Evolutionary conservation across 2,329 filamentous ascomycete genomes (phyloP).

Genomic region (Claviceps monticola): DNA sequence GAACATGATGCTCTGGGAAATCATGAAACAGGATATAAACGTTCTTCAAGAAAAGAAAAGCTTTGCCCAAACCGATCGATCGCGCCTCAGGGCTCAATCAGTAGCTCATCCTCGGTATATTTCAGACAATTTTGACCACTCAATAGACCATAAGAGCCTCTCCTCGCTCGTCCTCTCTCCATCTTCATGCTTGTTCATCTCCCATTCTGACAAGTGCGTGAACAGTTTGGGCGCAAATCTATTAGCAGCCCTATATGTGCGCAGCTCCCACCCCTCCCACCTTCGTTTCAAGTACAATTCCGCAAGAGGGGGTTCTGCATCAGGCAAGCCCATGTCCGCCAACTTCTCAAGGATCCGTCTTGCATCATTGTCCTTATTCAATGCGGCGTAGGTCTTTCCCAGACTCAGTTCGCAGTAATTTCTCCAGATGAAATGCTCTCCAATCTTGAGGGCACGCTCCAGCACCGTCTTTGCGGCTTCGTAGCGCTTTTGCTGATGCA

Average conservation of each 20-base stretch:
- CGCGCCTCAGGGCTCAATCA: constrained; percentile 5
- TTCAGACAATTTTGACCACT: constrained; percentile 19
- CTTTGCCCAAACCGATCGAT: not conserved
- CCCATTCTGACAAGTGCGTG: constrained; percentile 16
- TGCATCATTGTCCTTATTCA: constrained; percentile 13
- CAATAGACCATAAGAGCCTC: constrained; percentile 17
- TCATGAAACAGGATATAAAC: too few relatives aligned
- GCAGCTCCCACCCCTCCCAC: constrained; percentile 9
- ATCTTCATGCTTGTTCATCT: constrained; percentile 9
- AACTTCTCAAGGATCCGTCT: constrained; percentile 11
- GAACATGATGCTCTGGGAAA: too few relatives aligned
- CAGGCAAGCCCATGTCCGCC: constrained; percentile 9
- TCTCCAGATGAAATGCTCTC: constrained; percentile 15
- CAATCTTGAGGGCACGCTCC: constrained; percentile 13
- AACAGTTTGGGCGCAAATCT: constrained; percentile 14
- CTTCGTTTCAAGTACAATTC: constrained; percentile 11
- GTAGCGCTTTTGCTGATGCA: constrained; percentile 13
- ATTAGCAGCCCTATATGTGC: constrained; percentile 15
- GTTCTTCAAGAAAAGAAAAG: not conserved
- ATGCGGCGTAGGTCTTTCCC: constrained; percentile 12
- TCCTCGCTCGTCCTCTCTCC: constrained; percentile 8
- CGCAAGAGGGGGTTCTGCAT: constrained; percentile 16
- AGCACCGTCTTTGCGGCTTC: constrained; percentile 11
- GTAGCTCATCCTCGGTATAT: constrained; percentile 11
- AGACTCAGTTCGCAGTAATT: constrained; percentile 14